Evolutionary conservation across 352 stramenopile genomes (phyloP), one percentile per base, ranked within the genome.

Genomic region (Pythium rishiriense): DNA sequence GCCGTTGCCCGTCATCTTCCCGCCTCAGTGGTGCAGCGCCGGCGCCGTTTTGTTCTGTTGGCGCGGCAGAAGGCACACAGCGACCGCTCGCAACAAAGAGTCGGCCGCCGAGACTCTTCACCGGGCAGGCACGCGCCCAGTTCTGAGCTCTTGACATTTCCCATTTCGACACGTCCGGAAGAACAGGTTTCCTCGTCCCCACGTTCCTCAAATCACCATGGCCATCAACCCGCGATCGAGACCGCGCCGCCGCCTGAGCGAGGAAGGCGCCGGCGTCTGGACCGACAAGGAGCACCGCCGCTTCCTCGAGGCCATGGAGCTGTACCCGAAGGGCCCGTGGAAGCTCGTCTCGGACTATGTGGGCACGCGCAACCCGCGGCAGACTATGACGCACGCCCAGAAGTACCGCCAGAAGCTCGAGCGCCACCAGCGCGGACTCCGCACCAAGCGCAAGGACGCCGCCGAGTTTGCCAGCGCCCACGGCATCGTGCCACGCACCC

Each of bases 361-460:
- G 1, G 58, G 70, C 22, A 70, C 74, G 14, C 67, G 68, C 29
- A 72, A 72, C 33, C 58, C 64, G 9, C 58, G 64, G 11, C 64
- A 72, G 58, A 63, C 64, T 35, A 70, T 70, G 63, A 76, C 69
- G 11, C 69, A 76, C 52, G 69, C 69, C 17, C 69, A 76, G 29
- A 76, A 76, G 46, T 76, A 73, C 53, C 59, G 69, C 28, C 53
- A 76, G 46, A 76, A 76, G 39, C 53, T 73, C 45, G 69, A 72
- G 64, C 49, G 69, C 17, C 69, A 69, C 24, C 58, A 70, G 33
- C 69, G 69, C 17, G 69, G 69, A n/a, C 57, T 70, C 9, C 55
- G 63, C 35, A 62, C 50, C 15, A 68, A 68, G 61, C 61, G 61
- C 24, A 55, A 61, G 46, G 52, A 68, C 10, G 42, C 54, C 3